Percentiles rank a stretch among this genome's conserved stretches.
Conservation (phyloP, 2,329 filamentous ascomycete genomes). For the Fusarium napiforme region DNA sequence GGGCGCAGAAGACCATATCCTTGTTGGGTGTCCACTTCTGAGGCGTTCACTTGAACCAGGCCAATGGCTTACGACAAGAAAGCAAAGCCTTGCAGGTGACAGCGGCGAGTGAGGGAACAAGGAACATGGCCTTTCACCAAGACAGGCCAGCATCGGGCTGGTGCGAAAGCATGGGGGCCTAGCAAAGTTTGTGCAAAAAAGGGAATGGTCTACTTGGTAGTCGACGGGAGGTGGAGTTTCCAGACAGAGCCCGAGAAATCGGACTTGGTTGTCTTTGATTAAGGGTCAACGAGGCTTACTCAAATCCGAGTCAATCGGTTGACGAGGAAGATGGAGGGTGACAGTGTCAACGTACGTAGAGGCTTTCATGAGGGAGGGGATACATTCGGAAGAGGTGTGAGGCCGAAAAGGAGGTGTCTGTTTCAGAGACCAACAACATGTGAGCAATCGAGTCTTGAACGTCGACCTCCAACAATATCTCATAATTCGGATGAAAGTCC, state of each 20-base stretch:
- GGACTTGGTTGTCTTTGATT: slow-evolving; percentile 46
- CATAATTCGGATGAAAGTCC: not conserved
- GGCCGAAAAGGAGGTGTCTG: slow-evolving; percentile 9
- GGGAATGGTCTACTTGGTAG: slow-evolving; percentile 33
- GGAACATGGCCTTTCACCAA: slow-evolving; percentile 23
- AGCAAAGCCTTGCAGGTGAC: slow-evolving; percentile 40
- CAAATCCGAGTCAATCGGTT: slow-evolving; percentile 29
- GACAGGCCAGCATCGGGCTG: slow-evolving; percentile 28
- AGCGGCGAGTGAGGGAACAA: slow-evolving; percentile 30
- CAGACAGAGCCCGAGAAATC: slow-evolving; percentile 39
- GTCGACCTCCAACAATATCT: not conserved
- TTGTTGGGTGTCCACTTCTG: slow-evolving; percentile 42
- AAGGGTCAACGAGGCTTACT: slow-evolving; percentile 47
- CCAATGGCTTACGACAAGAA: slow-evolving; percentile 34
- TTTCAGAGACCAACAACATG: not conserved
- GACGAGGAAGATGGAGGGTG: slow-evolving; percentile 34
- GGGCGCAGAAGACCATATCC: slow-evolving; percentile 38
- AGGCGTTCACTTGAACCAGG: slow-evolving; percentile 36
- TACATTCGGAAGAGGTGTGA: slow-evolving; percentile 5
- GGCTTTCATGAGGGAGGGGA: slow-evolving; percentile 8
- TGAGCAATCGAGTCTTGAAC: not conserved
- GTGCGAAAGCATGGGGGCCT: slow-evolving; percentile 28
- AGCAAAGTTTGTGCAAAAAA: slow-evolving; percentile 32
- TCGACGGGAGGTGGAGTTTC: slow-evolving; percentile 43
- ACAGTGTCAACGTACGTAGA: slow-evolving; percentile 20